Evolutionary conservation across 2,329 filamentous ascomycete species (phyloP).

Genomic region (Cladosporium cucumerinum): DNA sequence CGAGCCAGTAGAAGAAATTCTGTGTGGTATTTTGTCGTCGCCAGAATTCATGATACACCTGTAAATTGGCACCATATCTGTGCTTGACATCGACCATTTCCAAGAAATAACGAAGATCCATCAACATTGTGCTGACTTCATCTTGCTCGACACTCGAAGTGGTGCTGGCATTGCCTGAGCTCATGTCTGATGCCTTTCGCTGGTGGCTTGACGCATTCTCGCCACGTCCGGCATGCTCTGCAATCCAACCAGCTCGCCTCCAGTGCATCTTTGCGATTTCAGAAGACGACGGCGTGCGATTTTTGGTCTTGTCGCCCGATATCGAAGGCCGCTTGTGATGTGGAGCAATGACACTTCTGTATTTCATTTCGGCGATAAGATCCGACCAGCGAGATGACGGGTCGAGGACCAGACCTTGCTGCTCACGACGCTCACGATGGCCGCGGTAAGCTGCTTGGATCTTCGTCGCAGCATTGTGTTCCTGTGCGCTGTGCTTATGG

Average conservation of each 20-base stretch:
- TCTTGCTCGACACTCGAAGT: constrained; percentile 42
- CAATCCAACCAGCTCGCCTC: constrained; percentile 69
- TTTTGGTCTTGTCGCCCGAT: constrained; percentile 5
- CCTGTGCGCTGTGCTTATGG: constrained; percentile 21
- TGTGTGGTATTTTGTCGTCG: constrained; percentile 66
- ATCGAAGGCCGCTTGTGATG: constrained; percentile 13
- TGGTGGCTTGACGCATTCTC: constrained; percentile 39
- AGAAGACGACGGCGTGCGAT: constrained; percentile 21
- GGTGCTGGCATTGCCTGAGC: constrained; percentile 37
- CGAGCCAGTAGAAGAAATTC: constrained; percentile 92
- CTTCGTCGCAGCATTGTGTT: constrained; percentile 29
- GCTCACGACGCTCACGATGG: constrained; percentile 67
- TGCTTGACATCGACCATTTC: constrained; percentile 74
- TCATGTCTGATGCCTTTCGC: constrained; percentile 34
- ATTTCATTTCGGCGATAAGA: constrained; percentile 43
- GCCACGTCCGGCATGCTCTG: constrained; percentile 67
- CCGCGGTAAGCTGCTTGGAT: constrained; percentile 67
- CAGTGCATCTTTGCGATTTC: constrained; percentile 60
- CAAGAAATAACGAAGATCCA: constrained; percentile 80
- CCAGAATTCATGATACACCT: constrained; percentile 80
- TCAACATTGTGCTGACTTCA: constrained; percentile 61
- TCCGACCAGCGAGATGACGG: constrained; percentile 68
- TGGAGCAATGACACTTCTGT: constrained; percentile 27
- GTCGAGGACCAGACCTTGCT: constrained; percentile 65
- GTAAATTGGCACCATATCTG: constrained; percentile 77